Evolutionary conservation across 2,329 filamentous ascomycete genomes (phyloP), one percentile per base, ranked within the genome.

Genomic region (Fonsecaea multimorphosa): DNA sequence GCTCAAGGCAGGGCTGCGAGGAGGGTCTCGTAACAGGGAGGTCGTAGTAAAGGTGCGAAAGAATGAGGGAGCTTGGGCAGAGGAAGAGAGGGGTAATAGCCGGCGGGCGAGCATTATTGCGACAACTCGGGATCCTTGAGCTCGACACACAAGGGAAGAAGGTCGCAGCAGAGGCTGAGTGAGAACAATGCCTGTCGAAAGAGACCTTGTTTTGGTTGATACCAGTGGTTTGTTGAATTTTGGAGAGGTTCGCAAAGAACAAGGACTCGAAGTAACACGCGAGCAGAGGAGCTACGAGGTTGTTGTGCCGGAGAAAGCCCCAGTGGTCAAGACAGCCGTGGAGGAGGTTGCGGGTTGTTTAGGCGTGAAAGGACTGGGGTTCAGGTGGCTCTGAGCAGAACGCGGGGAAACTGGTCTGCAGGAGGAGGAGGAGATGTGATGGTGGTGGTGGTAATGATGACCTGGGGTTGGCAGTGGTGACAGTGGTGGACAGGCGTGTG

Each of bases 1-100:
- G 77, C 91, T 90, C 71, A 99, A 86, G 40, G 90, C 88, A n/a
- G 95, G 95, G 22, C 88, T 82, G 65, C 82, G 83, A 68, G 78
- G 77, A 70, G 76, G 74, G 22, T 72, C 70, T 68, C 65, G 64
- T 59, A 63, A 68, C 70, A 76, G 68, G 64, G 83, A 77, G 65
- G 87, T 86, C 64, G 85, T 84, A 75, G 83, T 83, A 75, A 91
- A 85, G 72, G 86, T 80, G 73, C 88, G 84, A 68, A 84, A 75
- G 72, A 81, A 80, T 74, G 82, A 84, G 68, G 81, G 80, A 71
- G 80, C 34, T 68, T 79, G 72, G 75, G 76, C 71, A 68, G 80
- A 78, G 71, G 80, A 78, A 71, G 80, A 76, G 58, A 77, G 74
- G 72, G 82, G 84, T 72, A 83, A 76, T 72, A 83, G 76, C 74